Base-by-base conservation (phyloP, 805 yeast genomes). In the Ogataea wickerhamii region DNA sequence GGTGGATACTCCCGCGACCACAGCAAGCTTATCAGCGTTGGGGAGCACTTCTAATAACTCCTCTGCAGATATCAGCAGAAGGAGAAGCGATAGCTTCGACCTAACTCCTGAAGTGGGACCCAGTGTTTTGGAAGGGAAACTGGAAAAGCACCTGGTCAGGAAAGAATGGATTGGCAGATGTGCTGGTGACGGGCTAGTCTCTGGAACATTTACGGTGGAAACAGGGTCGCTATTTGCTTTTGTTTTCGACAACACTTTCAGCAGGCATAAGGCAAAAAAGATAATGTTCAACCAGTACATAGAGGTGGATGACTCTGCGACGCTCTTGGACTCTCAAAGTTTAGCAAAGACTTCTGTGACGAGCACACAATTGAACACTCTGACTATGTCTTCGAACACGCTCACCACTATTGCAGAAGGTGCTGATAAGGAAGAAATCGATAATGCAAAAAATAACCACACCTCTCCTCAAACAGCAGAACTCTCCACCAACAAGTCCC, bases 181-280 rank as follows among this genome's bases (percentile, higher is more conserved):
- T 61, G 60, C 63, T 12, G 79, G 81, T 2, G 80, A 79, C 45
- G 82, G 80, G 44, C 61, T 78, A 52, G 71, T 74, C 36, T 76
- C 76, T 34, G 95, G 89, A 1, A 63, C 68, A 19, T 68, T 81
- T 42, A 68, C 70, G n/a, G 81, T 81, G 2, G 61, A 60, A 2
- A 66, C 70, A 18, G 84, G 81, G 6, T 91, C 91, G 2, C 73
- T 81, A 52, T 83, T 75, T 61, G 97, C 96, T 0, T 85, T 91
- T 57, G 82, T 93, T 18, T 83, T 91, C 55, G 98, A 91, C 62
- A 91, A 91, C 63, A 83, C 95, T 0, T 87, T 88, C 51, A 82
- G 96, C 22, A 87, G 85, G 53, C 86, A 82, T 22, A 82, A 80
- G 17, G 80, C 87, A 32, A 93, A 91, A 60, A 87, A 83, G 43